These are phyloP conservation scores for Mastigamoeba balamuthi DNA, from an alignment of 78 protist genomes.

Conservation along the genomic window DNA sequence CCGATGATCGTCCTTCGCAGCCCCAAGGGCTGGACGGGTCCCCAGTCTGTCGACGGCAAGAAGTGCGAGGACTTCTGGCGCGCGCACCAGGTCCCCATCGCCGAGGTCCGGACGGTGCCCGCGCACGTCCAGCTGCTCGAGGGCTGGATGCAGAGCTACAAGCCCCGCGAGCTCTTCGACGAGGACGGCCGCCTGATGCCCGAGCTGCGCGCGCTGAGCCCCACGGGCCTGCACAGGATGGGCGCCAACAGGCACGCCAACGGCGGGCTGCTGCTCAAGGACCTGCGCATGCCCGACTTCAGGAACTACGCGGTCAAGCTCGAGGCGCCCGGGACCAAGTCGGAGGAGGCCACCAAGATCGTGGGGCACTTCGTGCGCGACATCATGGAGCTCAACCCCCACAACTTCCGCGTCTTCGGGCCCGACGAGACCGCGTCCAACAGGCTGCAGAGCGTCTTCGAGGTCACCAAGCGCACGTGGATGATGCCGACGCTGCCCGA, in stretches of 20 bases:
- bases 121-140: not conserved
- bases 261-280: not conserved
- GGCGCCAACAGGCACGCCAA: slow-evolving; percentile 1
- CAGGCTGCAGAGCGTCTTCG: not conserved
- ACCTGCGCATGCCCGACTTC: not conserved
- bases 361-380: not conserved
- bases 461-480: not conserved
- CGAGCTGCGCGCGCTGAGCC: not conserved
- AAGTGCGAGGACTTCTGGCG: not conserved
- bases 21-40: slow-evolving; percentile 22
- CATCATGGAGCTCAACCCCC: not conserved
- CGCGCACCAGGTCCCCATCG: slow-evolving; percentile 4
- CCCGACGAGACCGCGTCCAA: slow-evolving; percentile 16
- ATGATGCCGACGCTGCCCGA: not conserved
- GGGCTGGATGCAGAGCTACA: not conserved
- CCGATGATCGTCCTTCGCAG: not conserved
- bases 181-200: not conserved
- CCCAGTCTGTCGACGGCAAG: not conserved
- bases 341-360: not conserved
- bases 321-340: not conserved
- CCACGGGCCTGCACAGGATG: not conserved
- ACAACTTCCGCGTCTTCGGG: slow-evolving; percentile 6
- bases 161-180: not conserved
- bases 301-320: not conserved
- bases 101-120: not conserved